Evolutionary conservation across 148 eudicot genomes (phyloP), one percentile per base, ranked within the genome.

Genomic region (Camellia lanceoleosa): DNA sequence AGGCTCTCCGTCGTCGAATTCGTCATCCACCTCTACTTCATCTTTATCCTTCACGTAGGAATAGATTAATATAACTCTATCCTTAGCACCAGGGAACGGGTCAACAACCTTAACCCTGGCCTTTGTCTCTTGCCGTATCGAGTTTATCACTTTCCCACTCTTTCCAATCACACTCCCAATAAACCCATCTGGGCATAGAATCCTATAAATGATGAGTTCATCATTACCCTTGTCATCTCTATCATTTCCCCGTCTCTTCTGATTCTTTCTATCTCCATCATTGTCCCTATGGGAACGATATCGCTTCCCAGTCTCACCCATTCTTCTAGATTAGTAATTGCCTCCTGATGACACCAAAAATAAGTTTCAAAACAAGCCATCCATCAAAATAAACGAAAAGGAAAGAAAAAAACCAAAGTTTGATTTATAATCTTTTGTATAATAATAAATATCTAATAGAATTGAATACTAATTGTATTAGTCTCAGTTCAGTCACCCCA

Each of bases 121-220:
- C 80, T 87, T 83, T 12, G 94, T 87, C 71, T 94, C 98, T 74
- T 92, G 95, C 58, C 99, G 79, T 43, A 96, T 90, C 2, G 87
- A 80, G 82, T 96, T 96, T 49, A 96, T 93, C 7, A 92, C 93
- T 77, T 93, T 93, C 41, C 99, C 99, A 64, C 88, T 87, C 86
- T 93, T 96, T 69, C 99, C 99, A 77, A 96, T 96, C 81, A 96
- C 99, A 73, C 94, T 94, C 75, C 99, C 99, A 41, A 96, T 96
- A 7, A 92, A 86, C 59, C 76, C 83, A 78, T 85, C 90, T 6
- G 99, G 99, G 75, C 99, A 96, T 55, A 96, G 78, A 77, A 96
- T 96, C 82, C 99, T 85, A 79, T 92, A 96, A 52, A 89, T 91
- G 38, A 96, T 61, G 66, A 93, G 19, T 54, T 93, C 95, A 80